phyloP scores from a whole-genome alignment of 441 rosid species.

The Populus hybrid region DNA sequence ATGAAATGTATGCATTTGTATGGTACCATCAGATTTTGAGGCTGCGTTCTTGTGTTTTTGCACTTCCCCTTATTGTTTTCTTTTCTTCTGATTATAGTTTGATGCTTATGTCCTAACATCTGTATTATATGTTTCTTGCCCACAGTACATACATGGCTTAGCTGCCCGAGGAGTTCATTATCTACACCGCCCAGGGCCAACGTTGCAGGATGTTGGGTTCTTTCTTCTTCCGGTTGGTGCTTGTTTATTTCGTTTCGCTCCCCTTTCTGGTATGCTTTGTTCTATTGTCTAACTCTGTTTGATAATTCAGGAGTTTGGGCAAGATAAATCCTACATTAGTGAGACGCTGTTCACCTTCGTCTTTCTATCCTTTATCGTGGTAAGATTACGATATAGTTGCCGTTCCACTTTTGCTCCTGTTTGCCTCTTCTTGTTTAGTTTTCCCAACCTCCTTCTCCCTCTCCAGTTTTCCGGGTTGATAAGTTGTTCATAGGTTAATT shows the following conservation, averaged over 20 bases:
- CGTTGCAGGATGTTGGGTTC: conserved; percentile 88
- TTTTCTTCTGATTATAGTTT: neutral
- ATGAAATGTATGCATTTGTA: neutral
- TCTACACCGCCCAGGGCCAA: conserved; percentile 83
- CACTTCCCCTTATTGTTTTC: neutral
- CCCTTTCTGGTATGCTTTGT: neutral
- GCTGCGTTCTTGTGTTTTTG: neutral
- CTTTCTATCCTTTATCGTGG: conserved; percentile 75
- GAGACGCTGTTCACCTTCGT: conserved; percentile 72
- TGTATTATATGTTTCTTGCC: conserved; percentile 14
- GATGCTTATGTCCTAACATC: neutral
- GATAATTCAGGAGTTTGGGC: conserved; percentile 80
- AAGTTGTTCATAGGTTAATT: neutral
- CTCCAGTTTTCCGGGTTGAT: conserved; percentile 1
- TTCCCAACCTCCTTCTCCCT: neutral
- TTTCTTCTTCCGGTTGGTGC: conserved; percentile 78
- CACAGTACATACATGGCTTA: conserved; percentile 93
- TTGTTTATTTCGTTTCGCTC: neutral
- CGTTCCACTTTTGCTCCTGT: neutral
- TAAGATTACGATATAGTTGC: conserved; percentile 29
- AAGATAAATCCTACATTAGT: conserved; percentile 89
- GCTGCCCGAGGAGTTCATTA: conserved; percentile 98
- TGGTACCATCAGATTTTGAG: neutral
- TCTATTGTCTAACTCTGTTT: conserved; percentile 10
- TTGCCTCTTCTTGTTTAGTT: neutral